phyloP scores from a whole-genome alignment of 2,329 filamentous ascomycete species.

The Teratosphaeria zuluensis region DNA sequence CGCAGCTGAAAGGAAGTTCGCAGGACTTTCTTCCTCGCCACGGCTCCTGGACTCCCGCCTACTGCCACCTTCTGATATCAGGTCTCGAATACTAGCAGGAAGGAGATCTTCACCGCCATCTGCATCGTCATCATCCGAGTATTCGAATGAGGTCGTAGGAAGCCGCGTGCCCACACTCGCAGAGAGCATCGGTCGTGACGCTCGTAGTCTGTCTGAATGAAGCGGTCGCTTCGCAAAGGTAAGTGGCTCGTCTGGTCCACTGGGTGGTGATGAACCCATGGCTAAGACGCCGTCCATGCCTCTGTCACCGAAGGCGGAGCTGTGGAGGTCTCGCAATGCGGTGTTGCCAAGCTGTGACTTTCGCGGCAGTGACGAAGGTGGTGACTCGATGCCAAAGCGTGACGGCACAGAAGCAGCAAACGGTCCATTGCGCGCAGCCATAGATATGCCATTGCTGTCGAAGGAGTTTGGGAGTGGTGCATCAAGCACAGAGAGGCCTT shows the following conservation, averaged over 20 bases:
- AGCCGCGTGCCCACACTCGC: constrained; percentile 45
- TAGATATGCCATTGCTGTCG: constrained; percentile 89
- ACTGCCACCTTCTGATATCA: constrained; percentile 50
- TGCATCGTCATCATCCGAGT: constrained; percentile 49
- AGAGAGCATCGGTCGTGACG: constrained; percentile 47
- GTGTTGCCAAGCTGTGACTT: constrained; percentile 27
- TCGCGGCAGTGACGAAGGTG: constrained; percentile 56
- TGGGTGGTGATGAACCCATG: constrained; percentile 47
- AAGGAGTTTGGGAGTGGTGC: constrained; percentile 89
- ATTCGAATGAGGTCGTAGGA: constrained; percentile 25
- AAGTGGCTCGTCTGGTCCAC: constrained; percentile 56
- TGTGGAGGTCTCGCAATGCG: constrained; percentile 49
- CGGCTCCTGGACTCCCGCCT: constrained; percentile 50
- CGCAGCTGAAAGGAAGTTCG: constrained; percentile 23
- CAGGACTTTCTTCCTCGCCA: constrained; percentile 40
- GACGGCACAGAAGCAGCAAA: constrained; percentile 89
- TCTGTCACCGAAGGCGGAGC: constrained; percentile 59
- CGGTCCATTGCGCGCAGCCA: constrained; percentile 79
- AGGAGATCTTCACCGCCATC: constrained; percentile 90
- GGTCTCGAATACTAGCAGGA: constrained; percentile 57
- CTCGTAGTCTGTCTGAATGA: constrained; percentile 53
- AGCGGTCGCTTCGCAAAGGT: constrained; percentile 56
- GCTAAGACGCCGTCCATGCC: constrained; percentile 32
- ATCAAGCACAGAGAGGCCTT: constrained; percentile 80
- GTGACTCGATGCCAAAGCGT: constrained; percentile 81